Conservation (phyloP, 371 early-diverging fungal genomes). For the Phascolomyces articulosus region DNA sequence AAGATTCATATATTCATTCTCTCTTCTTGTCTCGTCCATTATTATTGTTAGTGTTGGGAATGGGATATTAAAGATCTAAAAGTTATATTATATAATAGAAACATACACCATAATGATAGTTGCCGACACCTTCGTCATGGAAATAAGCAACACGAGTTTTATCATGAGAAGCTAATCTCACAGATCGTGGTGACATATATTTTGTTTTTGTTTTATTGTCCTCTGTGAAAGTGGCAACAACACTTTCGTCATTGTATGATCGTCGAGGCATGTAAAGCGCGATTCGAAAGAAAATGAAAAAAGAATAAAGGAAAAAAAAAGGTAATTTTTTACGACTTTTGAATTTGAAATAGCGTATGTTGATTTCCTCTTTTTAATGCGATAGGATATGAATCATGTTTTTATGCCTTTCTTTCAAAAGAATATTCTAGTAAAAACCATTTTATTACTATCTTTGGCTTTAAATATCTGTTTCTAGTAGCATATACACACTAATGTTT, state of each 20-base stretch:
- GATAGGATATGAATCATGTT: too few relatives aligned
- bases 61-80: background rate
- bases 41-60: too few relatives aligned
- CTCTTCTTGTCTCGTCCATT: too few relatives aligned
- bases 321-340: background rate
- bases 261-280: slow-evolving; percentile 36
- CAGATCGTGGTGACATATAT: slow-evolving; percentile 30
- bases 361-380: too few relatives aligned
- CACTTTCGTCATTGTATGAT: slow-evolving; percentile 29
- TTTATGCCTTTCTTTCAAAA: too few relatives aligned
- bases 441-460: too few relatives aligned
- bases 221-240: slow-evolving; percentile 43
- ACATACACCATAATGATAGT: slow-evolving; percentile 88
- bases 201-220: slow-evolving; percentile 43
- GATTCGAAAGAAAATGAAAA: too few relatives aligned
- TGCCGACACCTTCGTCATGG: slow-evolving; percentile 85
- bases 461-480: too few relatives aligned
- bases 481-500: too few relatives aligned
- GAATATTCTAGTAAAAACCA: too few relatives aligned
- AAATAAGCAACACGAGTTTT: slow-evolving; percentile 83
- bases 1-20: too few relatives aligned
- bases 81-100: background rate
- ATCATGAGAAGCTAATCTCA: slow-evolving; percentile 49
- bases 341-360: too few relatives aligned
- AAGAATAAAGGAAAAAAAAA: slow-evolving; percentile 6